These are phyloP conservation scores for Arachnomyces sp. DNA, from an alignment of 2,329 filamentous ascomycete species.

Conservation along the genomic window DNA sequence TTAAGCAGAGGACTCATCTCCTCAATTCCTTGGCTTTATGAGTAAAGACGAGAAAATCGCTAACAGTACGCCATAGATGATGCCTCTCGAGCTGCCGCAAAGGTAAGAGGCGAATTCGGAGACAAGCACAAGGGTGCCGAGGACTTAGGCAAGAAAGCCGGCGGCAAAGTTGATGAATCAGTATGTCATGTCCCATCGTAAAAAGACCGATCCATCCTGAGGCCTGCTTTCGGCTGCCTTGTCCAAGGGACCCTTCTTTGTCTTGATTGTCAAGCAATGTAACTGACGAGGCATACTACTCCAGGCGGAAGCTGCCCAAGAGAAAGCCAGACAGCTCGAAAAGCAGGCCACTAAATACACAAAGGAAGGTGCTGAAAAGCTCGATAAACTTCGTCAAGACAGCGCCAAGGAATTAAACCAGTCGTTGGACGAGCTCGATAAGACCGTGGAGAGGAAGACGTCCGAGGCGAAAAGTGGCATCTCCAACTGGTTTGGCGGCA, in stretches of 20 bases:
- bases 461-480: slow-evolving; percentile 76
- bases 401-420: slow-evolving; percentile 44
- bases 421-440: slow-evolving; percentile 68
- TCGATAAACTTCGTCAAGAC: slow-evolving; percentile 59
- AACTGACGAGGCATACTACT: too few relatives aligned
- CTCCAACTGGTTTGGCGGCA: slow-evolving; percentile 74
- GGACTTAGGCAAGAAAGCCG: slow-evolving; percentile 52
- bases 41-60: too few relatives aligned
- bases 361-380: slow-evolving; percentile 48
- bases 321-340: slow-evolving; percentile 48
- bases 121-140: slow-evolving; percentile 57
- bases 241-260: background rate
- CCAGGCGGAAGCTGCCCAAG: slow-evolving; percentile 26
- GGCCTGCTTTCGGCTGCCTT: too few relatives aligned
- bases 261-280: background rate
- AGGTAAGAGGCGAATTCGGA: slow-evolving; percentile 55
- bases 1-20: too few relatives aligned
- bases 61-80: slow-evolving; percentile 52
- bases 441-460: slow-evolving; percentile 68
- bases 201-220: slow-evolving; percentile 1
- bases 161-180: slow-evolving; percentile 58
- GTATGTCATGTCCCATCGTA: slow-evolving; percentile 43
- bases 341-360: slow-evolving; percentile 51
- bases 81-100: slow-evolving; percentile 58
- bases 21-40: too few relatives aligned